These are phyloP conservation scores for Paxillus rubicundulus DNA, from an alignment of 768 basidiomycete genomes.

Conservation along the genomic window DNA sequence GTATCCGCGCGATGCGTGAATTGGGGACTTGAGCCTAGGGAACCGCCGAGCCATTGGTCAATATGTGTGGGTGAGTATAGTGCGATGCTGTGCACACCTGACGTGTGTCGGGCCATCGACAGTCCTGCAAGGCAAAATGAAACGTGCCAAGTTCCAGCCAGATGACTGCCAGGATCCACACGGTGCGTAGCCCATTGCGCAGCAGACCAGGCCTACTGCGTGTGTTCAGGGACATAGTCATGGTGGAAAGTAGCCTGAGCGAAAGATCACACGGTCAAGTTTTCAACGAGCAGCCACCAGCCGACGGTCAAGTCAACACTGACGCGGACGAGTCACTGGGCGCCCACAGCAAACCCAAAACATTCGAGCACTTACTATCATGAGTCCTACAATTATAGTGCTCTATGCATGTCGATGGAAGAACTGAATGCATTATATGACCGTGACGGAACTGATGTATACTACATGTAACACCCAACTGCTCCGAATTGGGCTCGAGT, in stretches of 20 bases:
- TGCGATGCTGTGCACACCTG: slow-evolving; percentile 27
- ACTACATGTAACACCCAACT: too few species aligned
- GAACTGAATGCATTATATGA: too few species aligned
- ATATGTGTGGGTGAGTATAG: background rate
- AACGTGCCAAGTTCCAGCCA: slow-evolving; percentile 74
- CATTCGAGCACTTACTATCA: too few species aligned
- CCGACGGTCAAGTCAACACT: too few species aligned
- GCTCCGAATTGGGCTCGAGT: too few species aligned
- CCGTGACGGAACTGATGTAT: too few species aligned
- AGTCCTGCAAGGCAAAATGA: slow-evolving; percentile 41
- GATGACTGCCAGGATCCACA: slow-evolving; percentile 62
- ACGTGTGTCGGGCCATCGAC: slow-evolving; percentile 59
- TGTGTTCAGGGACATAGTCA: slow-evolving; percentile 5
- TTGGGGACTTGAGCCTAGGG: slow-evolving; percentile 17
- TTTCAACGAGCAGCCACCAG: too few species aligned
- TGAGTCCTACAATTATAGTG: too few species aligned
- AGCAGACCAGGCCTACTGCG: background rate
- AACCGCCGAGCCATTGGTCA: background rate
- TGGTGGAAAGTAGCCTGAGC: background rate
- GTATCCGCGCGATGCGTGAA: slow-evolving; percentile 34
- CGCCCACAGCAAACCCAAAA: too few species aligned
- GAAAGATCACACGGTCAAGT: too few species aligned
- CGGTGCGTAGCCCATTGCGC: slow-evolving; percentile 42
- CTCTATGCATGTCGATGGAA: too few species aligned
- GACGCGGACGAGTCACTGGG: too few species aligned